Base-by-base conservation (phyloP, 2,329 filamentous ascomycete genomes). In the Trichophyton rubrum region DNA sequence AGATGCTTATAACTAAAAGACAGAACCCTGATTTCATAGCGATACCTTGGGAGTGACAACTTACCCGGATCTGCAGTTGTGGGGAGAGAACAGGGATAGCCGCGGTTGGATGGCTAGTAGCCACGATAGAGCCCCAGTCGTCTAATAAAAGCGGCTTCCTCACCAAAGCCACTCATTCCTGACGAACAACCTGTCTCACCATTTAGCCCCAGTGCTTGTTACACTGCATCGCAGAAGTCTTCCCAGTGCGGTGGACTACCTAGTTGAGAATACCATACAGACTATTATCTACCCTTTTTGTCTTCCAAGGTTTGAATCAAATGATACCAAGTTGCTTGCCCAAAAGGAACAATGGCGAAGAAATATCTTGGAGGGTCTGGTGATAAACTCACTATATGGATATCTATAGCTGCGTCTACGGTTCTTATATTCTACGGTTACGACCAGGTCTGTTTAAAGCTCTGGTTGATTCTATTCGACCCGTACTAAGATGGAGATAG, bases 301-400 rank as follows among this genome's bases (percentile, higher is more conserved):
- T 49, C 43, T 20, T 22, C 11, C 17, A 24, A 11, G 7, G 8
- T 45, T 24, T 11, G 11, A 47, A 9, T 35, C 47, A 49, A n/a
- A 33, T 47, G 15, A 20, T 40, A 33, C 33, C 33, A 47, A 11
- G 11, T 20, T 45, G n/a, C 7, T 38, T 8, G 8, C 27, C 33
- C 15, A 40, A 57, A 9, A 1, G n/a, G 33, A 57, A 15, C 13
- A 56, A 74, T 81, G 75, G 73, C 73, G 33, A 74, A 74, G 51
- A 77, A 74, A 65, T 81, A 80, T 62, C 74, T 80, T 56, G 79
- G 78, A 63, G 78, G 78, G 38, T 79, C 77, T 47, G 79, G 79
- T 35, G 73, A 78, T 62, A 68, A 71, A 30, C 71, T 81, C n/a
- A 80, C 78, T 0, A 71, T 80, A 15, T 80, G 78, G 78, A 80